Evolutionary conservation across 495 filamentous ascomycete genomes (phyloP), one percentile per base, ranked within the genome.

Genomic region (Lophiotrema nucula): DNA sequence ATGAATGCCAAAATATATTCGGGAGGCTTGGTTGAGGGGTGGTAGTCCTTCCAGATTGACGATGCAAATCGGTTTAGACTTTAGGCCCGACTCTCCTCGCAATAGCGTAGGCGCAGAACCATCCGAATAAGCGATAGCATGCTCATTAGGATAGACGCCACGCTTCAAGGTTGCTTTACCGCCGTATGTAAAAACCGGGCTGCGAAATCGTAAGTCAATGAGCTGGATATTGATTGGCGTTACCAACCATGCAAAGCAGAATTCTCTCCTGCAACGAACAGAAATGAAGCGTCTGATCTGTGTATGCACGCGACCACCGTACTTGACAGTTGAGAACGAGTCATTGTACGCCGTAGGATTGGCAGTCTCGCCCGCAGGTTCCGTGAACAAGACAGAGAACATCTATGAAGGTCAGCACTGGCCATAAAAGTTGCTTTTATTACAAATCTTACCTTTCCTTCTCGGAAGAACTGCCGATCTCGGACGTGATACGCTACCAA

Each of bases 1-100:
- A 21, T 50, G 47, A 35, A 50, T 50, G 4, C 47, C 47, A 35
- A 33, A 50, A 27, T 50, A 50, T 4, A 50, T 31, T 18, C 47
- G 24, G 21, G 25, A 33, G 4, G 6, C 24, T 50, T 16, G 16
- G 15, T 35, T 16, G 10, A 50, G 27, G 15, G 25, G 15, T 15
- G 47, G 47, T 12, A 11, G 15, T 18, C 25, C 24, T 11, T 4
- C 4, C 4, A 18, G 24, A 4, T 3, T 4, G 27, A 11, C 21
- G 19, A 50, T 18, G 15, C 6, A 4, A n/a, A 50, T 50, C 3
- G 47, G 27, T 4, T 8, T 27, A 5, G 13, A 13, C 4, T 31
- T 18, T 4, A 50, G 4, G 15, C 47, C 47, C 10, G 47, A 21
- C 19, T 50, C 47, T 31, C 47, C 47, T 11, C 5, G 25, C 12